Conservation (phyloP, 768 basidiomycete genomes). For the Rhizopogon salebrosus region DNA sequence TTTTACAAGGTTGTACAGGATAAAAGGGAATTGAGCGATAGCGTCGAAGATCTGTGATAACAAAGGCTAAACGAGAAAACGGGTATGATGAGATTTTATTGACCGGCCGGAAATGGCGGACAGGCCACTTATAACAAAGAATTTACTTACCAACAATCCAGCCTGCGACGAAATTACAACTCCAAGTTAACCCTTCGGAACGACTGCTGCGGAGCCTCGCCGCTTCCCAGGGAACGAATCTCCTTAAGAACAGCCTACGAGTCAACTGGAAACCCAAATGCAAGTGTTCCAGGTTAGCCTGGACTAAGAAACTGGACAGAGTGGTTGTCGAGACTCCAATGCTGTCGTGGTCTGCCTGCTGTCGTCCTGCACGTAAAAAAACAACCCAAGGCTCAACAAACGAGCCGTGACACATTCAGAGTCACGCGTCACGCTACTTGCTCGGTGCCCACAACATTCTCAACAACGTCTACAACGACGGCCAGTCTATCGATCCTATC, state of each 20-base stretch:
- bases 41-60: constrained; percentile 14
- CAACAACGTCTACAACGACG: constrained; percentile 4
- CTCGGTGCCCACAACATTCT: too few species aligned
- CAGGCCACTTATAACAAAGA: constrained; percentile 6
- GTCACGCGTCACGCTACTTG: constrained; percentile 26
- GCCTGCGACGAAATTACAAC: too few species aligned
- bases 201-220: constrained; percentile 15
- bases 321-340: neutral
- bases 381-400: constrained; percentile 6
- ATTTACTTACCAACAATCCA: constrained; percentile 6
- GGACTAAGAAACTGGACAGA: neutral
- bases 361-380: constrained; percentile 1
- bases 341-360: constrained; percentile 3
- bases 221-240: constrained; percentile 19
- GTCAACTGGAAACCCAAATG: neutral
- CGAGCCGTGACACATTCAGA: constrained; percentile 14
- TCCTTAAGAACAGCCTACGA: constrained; percentile 4
- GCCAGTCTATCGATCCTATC: neutral
- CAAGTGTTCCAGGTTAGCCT: neutral
- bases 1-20: constrained; percentile 6
- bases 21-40: constrained; percentile 7
- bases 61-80: constrained; percentile 8
- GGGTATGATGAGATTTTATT: constrained; percentile 9
- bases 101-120: constrained; percentile 10
- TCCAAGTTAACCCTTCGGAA: constrained; percentile 7